Conservation (phyloP, 2,329 filamentous ascomycete genomes). For the Talaromyces sp. region DNA sequence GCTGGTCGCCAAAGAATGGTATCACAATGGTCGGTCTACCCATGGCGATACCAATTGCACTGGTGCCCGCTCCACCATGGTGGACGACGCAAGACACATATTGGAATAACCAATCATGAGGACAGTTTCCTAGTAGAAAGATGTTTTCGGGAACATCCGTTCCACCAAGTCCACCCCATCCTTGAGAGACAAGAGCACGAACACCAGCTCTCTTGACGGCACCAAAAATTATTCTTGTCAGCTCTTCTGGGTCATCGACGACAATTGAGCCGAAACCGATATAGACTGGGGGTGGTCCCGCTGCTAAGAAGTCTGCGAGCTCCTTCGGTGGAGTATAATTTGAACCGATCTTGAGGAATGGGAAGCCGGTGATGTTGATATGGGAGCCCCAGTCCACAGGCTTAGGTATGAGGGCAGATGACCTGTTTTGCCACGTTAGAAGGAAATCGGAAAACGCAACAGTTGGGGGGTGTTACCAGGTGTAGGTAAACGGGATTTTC, state of each 20-base stretch:
- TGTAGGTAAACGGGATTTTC: neutral
- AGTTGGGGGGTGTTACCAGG: neutral
- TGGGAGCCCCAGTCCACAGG: constrained; percentile 36
- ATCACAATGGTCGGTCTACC: constrained; percentile 51
- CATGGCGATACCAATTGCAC: constrained; percentile 50
- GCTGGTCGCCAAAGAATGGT: constrained; percentile 54
- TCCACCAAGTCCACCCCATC: constrained; percentile 48
- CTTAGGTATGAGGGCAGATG: constrained; percentile 32
- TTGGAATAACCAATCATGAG: constrained; percentile 57
- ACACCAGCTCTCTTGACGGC: constrained; percentile 45
- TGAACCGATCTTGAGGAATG: constrained; percentile 27
- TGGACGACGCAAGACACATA: constrained; percentile 53
- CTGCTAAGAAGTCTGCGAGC: constrained; percentile 40
- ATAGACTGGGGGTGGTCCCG: constrained; percentile 49
- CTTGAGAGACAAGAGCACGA: constrained; percentile 51
- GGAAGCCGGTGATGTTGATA: constrained; percentile 43
- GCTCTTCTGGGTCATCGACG: constrained; percentile 44
- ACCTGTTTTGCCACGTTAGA: constrained; percentile 22
- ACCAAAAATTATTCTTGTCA: constrained; percentile 46
- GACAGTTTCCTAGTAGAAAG: constrained; percentile 51
- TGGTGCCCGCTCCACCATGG: constrained; percentile 57
- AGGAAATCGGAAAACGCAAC: neutral
- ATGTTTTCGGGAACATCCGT: constrained; percentile 23
- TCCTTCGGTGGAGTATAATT: constrained; percentile 37
- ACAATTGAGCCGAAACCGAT: constrained; percentile 56